These are phyloP conservation scores for Lactarius vividus DNA, from an alignment of 768 basidiomycete species.

Conservation along the genomic window DNA sequence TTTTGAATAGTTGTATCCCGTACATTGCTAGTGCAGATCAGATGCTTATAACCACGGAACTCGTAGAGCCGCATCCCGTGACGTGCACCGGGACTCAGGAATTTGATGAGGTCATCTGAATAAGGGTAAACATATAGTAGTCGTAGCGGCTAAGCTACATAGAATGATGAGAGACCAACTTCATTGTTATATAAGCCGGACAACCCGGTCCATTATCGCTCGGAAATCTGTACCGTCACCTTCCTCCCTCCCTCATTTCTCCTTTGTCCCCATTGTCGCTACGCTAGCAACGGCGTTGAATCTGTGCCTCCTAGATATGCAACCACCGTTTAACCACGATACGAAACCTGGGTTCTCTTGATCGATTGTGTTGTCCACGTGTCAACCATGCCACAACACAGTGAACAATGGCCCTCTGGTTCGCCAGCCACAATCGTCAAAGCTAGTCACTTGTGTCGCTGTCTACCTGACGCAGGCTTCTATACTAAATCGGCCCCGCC, in stretches of 20 bases:
- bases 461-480: neutral
- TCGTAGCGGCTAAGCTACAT: constrained; percentile 34
- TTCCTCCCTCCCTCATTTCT: no score
- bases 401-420: neutral
- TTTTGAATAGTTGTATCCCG: no score
- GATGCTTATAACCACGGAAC: no score
- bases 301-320: neutral
- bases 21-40: no score
- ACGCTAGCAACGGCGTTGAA: neutral
- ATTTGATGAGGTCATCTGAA: constrained; percentile 54
- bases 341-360: neutral
- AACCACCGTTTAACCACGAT: neutral
- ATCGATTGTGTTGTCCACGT: neutral
- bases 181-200: no score
- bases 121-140: constrained; percentile 32
- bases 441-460: neutral
- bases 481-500: neutral
- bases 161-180: constrained; percentile 32
- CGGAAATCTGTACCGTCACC: no score
- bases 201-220: no score
- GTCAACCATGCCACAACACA: neutral
- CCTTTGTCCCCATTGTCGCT: no score
- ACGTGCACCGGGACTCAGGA: constrained; percentile 46
- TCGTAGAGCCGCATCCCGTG: no score
- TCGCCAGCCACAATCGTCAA: neutral